Conservation (phyloP, 2,329 filamentous ascomycete species). For the Ramichloridium luteum region DNA sequence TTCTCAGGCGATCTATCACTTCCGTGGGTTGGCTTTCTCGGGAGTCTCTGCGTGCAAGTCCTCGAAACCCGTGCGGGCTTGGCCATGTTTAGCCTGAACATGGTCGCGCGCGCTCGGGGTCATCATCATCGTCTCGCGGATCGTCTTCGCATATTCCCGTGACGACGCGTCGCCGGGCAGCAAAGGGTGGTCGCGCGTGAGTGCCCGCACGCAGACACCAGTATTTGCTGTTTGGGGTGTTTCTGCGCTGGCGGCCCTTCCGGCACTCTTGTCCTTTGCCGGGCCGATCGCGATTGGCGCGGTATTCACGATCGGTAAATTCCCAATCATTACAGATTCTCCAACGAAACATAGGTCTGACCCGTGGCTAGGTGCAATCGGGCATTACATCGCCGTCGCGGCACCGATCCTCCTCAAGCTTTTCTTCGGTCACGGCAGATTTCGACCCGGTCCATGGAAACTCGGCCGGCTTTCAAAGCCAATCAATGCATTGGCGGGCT, state of each 20-base stretch:
- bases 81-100: slow-evolving; percentile 23
- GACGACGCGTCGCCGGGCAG: slow-evolving; percentile 21
- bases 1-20: too few species aligned
- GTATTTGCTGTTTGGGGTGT: slow-evolving; percentile 23
- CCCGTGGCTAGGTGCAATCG: slow-evolving; percentile 6
- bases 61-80: slow-evolving; percentile 21
- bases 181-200: slow-evolving; percentile 19
- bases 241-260: slow-evolving; percentile 16
- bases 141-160: slow-evolving; percentile 23
- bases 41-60: slow-evolving; percentile 22
- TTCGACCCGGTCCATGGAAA: slow-evolving; percentile 23
- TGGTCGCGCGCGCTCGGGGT: slow-evolving; percentile 23
- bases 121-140: slow-evolving; percentile 20
- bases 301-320: slow-evolving; percentile 21
- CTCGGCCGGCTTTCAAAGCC: slow-evolving; percentile 21
- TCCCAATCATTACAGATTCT: too few species aligned
- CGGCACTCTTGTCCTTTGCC: slow-evolving; percentile 20
- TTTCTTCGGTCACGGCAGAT: slow-evolving; percentile 18
- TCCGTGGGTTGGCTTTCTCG: slow-evolving; percentile 25
- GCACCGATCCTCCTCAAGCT: slow-evolving; percentile 20
- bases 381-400: slow-evolving; percentile 17
- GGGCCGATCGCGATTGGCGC: slow-evolving; percentile 22
- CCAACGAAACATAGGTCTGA: too few species aligned
- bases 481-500: slow-evolving; percentile 18
- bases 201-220: slow-evolving; percentile 20